Evolutionary conservation across 2,329 filamentous ascomycete genomes (phyloP), one percentile per base, ranked within the genome.

Genomic region (Ophiostoma montium): DNA sequence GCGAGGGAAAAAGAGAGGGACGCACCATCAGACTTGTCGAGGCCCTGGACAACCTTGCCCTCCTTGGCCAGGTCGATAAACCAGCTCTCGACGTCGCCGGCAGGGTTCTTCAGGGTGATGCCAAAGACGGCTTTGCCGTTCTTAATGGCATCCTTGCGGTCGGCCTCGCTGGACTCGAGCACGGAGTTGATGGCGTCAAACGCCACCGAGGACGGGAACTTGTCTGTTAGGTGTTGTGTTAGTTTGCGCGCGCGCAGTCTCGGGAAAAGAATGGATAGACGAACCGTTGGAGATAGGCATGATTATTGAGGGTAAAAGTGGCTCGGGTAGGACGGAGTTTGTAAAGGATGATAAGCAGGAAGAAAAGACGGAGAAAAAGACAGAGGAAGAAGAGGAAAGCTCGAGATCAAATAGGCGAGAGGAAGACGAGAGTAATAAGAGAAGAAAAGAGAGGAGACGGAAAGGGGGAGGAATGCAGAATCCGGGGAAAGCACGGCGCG

Each of bases 41-140:
- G 64, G 50, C 92, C 92, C 62, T 84, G 83, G 59, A 76, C 84
- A 38, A 95, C 89, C 50, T 75, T 76, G 55, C 92, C 92, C 54
- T 82, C 84, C 61, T 94, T 77, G 75, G 95, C 95, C 54, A 98
- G 79, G 65, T 98, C 92, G 58, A 98, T 86, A 71, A 94, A 79
- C 92, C 92, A 98, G 69, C 79, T 84, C 61, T 86, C 80, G 52
- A 80, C 81, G 65, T 89, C 78, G 59, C 86, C 87, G 21, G 74
- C 74, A 51, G 71, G 67, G 75, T 98, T 98, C 76, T 94, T 96
- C 57, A 98, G 72, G 49, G 79, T 87, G 70, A 98, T 96, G 53
- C 82, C 82, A 65, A 94, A 95, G 65, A 96, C 72, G 53, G 84
- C 87, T 60, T 83, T 83, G 62, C 81, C 90, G 63, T 87, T 80